A percentile compares a stretch with the other conserved stretches of the same genome.
These are phyloP conservation scores for Termitomyces sp. DNA, from an alignment of 768 basidiomycete genomes.

Conservation along the genomic window DNA sequence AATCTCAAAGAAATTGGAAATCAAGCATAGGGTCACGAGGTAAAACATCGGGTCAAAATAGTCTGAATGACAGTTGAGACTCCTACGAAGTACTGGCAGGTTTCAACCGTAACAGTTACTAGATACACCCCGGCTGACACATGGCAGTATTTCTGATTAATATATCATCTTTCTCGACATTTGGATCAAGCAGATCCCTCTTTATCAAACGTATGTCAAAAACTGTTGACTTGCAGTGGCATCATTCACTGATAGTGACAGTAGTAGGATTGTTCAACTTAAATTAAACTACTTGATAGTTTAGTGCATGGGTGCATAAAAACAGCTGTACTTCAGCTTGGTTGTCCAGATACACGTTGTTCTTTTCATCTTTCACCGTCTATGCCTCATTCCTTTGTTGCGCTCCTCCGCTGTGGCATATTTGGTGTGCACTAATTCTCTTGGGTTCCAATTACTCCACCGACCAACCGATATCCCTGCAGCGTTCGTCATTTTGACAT, in stretches of 20 bases:
- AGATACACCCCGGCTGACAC: too few relatives aligned
- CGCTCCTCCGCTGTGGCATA: neutral
- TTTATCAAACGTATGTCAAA: neutral
- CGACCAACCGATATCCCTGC: neutral
- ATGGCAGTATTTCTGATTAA: neutral
- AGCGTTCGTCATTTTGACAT: constrained; percentile 18
- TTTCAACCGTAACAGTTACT: too few relatives aligned
- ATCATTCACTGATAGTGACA: neutral
- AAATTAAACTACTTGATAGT: neutral
- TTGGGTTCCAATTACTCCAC: neutral
- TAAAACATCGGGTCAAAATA: too few relatives aligned
- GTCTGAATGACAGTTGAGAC: too few relatives aligned
- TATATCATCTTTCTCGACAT: neutral
- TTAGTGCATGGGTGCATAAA: neutral
- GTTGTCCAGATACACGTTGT: neutral
- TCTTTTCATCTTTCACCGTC: neutral
- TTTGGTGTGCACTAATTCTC: neutral
- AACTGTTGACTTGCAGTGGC: neutral
- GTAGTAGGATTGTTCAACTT: neutral
- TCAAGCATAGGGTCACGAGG: too few relatives aligned
- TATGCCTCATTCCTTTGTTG: neutral
- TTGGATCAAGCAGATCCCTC: too few relatives aligned
- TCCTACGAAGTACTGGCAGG: too few relatives aligned
- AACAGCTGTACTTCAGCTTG: neutral
- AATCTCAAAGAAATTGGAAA: too few relatives aligned